Base-by-base conservation (phyloP, 257 asterid genomes). In the Solanum bulbocastanum region DNA sequence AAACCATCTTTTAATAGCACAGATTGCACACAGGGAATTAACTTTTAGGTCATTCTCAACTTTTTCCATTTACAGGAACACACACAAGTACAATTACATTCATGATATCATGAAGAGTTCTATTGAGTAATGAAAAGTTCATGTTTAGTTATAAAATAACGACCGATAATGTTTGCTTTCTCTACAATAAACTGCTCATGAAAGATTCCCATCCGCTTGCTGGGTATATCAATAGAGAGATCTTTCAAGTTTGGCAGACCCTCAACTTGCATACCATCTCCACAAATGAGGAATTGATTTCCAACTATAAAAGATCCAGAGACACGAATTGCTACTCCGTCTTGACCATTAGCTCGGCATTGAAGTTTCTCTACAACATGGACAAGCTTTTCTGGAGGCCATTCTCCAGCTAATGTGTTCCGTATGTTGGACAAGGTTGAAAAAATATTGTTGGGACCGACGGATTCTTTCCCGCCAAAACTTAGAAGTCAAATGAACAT, bases 351-450 rank as follows among this genome's bases (percentile, higher is more conserved):
- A 82, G 94, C 91, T 33, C 98, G 98, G 66, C 99, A 97, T 84
- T 97, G 99, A 46, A 97, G 96, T 89, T 96, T 97, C 92, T 97
- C 99, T 89, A 95, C 99, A 13, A 96, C 96, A 88, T 97, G 99
- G 84, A 96, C 98, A 20, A 96, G 98, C 93, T 97, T 96, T 90
- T 97, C 98, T 13, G 98, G 95, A 83, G 98, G 95, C 99, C 99
- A 94, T 69, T 96, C 98, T 14, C 99, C 99, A 16, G 95, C 96
- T 90, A 96, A 93, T 15, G 98, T 97, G 79, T 90, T 90, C 27
- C 99, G 96, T 30, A 96, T 96, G 86, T 89, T 91, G 78, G 99
- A 93, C 91, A 95, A 83, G 23, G 88, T 84, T 49, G 94, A 33
- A 42, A 93, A 95, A 30, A 95, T 93, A 82, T 95, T 93, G 42